Evolutionary conservation across 2,329 filamentous ascomycete genomes (phyloP).

Genomic region (Diaporthe eres): DNA sequence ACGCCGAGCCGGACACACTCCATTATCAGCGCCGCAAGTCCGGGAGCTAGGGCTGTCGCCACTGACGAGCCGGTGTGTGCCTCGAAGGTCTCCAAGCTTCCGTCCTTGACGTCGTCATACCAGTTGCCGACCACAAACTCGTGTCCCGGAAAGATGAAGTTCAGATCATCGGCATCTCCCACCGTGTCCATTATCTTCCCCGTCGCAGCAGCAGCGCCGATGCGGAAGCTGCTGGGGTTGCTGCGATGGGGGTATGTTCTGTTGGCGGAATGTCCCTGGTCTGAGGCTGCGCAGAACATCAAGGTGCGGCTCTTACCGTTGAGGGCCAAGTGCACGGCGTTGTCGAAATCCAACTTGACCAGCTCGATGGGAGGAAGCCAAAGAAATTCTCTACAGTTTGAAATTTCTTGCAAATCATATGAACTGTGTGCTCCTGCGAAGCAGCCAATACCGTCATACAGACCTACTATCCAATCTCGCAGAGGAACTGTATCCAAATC

Average conservation of each 20-base stretch:
- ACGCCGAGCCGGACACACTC: slow-evolving; percentile 44
- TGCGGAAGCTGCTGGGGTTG: slow-evolving; percentile 46
- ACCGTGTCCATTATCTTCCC: slow-evolving; percentile 44
- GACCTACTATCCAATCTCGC: too few species aligned
- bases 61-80: slow-evolving; percentile 46
- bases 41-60: slow-evolving; percentile 50
- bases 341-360: slow-evolving; percentile 43
- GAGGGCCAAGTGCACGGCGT: slow-evolving; percentile 46
- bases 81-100: slow-evolving; percentile 16
- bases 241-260: slow-evolving; percentile 41
- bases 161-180: slow-evolving; percentile 44
- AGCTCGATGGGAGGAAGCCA: slow-evolving; percentile 14
- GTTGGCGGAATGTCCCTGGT: slow-evolving; percentile 46
- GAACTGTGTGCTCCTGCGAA: too few species aligned
- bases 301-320: slow-evolving; percentile 47
- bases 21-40: slow-evolving; percentile 50
- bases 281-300: slow-evolving; percentile 55
- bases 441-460: too few species aligned
- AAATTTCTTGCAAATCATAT: too few species aligned
- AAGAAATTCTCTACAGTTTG: too few species aligned
- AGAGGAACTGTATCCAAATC: too few species aligned
- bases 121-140: slow-evolving; percentile 44
- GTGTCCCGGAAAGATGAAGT: slow-evolving; percentile 51
- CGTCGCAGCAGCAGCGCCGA: slow-evolving; percentile 47
- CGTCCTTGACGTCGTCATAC: slow-evolving; percentile 9